Conservation (phyloP, 148 eudicot species). For the Linanthus parryae region DNA sequence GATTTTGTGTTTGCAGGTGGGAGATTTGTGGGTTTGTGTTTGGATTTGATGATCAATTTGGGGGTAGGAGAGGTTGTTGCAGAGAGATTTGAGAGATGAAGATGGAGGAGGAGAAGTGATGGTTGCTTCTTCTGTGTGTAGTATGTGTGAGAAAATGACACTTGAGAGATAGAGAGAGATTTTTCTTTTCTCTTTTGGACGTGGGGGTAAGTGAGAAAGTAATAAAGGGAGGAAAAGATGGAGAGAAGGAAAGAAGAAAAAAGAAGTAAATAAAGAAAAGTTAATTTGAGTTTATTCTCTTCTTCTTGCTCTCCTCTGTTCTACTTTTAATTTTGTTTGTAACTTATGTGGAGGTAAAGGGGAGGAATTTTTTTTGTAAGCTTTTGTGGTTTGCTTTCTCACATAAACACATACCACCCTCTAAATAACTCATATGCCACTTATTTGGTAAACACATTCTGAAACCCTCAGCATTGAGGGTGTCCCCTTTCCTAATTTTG, state of each 20-base stretch:
- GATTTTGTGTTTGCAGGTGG: conserved; percentile 1
- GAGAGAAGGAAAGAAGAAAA: conserved; percentile 1
- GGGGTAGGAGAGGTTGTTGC: conserved; percentile 12
- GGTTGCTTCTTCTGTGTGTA: conserved; percentile 16
- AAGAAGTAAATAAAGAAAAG: background rate
- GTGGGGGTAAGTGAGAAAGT: conserved; percentile 29
- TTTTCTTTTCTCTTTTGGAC: conserved; percentile 18
- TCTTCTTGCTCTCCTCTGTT: background rate
- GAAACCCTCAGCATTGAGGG: no score
- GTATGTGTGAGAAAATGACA: conserved; percentile 28
- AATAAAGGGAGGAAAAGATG: background rate
- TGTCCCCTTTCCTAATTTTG: no score
- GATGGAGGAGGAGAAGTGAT: background rate
- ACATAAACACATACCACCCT: no score
- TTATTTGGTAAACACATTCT: no score
- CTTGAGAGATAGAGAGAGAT: conserved; percentile 16
- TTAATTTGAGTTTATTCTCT: background rate
- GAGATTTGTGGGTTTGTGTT: conserved; percentile 14
- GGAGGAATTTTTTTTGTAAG: no score
- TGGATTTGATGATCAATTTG: conserved; percentile 18
- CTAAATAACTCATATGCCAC: no score
- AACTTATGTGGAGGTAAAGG: no score
- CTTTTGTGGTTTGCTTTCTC: no score
- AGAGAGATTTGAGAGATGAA: background rate
- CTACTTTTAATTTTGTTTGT: background rate